phyloP scores from a whole-genome alignment of 106 monocot species.

The Phalaenopsis aphrodite region DNA sequence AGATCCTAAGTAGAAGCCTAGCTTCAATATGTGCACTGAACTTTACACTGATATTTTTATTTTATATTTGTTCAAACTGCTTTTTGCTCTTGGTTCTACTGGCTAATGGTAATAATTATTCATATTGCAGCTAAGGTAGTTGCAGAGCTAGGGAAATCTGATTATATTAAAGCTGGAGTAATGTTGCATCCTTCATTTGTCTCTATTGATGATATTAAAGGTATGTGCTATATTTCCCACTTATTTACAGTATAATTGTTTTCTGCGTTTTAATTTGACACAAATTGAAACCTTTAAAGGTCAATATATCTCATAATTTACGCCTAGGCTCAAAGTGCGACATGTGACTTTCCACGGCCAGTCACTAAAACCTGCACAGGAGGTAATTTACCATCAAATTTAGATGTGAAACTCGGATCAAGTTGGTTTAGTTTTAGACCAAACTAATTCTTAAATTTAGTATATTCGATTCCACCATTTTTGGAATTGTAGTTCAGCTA shows the following conservation, averaged over 20 bases:
- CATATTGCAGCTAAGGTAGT: slow-evolving; percentile 59
- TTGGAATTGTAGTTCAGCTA: too few species aligned
- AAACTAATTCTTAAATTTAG: not conserved
- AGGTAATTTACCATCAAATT: not conserved
- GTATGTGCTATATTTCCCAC: slow-evolving; percentile 11
- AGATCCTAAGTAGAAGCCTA: not conserved
- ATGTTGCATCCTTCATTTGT: slow-evolving; percentile 66
- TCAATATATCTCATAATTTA: not conserved
- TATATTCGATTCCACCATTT: not conserved
- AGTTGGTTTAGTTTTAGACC: not conserved
- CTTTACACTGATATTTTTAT: not conserved
- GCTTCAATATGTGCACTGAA: not conserved
- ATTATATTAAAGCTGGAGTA: slow-evolving; percentile 51
- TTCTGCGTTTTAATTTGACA: not conserved
- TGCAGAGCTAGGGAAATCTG: slow-evolving; percentile 41
- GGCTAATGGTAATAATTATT: not conserved
- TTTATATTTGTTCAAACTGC: not conserved
- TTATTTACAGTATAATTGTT: not conserved
- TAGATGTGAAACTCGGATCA: not conserved
- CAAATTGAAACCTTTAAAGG: not conserved
- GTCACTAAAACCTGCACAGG: not conserved
- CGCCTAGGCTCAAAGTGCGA: not conserved
- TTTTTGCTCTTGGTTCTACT: not conserved
- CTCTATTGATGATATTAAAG: slow-evolving; percentile 79
- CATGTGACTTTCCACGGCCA: not conserved